Conservation (phyloP, 331 rosid species). For the Cydonia oblonga region DNA sequence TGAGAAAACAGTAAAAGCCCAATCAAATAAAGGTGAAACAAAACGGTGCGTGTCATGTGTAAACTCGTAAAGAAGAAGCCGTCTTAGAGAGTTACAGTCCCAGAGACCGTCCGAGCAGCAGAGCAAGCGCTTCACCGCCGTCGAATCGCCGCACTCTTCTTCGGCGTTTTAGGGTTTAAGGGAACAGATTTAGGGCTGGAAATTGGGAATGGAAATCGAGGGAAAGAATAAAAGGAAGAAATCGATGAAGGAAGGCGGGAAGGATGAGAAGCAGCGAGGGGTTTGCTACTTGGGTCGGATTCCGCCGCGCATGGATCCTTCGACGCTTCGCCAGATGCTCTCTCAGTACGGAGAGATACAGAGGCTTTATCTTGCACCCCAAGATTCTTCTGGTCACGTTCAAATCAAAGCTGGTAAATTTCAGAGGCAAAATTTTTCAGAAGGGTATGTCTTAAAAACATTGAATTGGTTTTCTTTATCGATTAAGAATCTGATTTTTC, state of each 20-base stretch:
- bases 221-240: not conserved
- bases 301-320: slow-evolving; percentile 84
- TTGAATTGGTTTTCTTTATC: not conserved
- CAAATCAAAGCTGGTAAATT: slow-evolving; percentile 34
- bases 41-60: not conserved
- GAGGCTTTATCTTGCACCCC: slow-evolving; percentile 60
- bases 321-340: slow-evolving; percentile 56
- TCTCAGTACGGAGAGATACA: slow-evolving; percentile 63
- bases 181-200: not conserved
- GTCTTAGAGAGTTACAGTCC: no score
- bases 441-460: slow-evolving; percentile 41
- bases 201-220: not conserved
- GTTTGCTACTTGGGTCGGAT: slow-evolving; percentile 77
- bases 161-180: not conserved
- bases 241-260: slow-evolving; percentile 23
- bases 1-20: no score
- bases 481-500: slow-evolving; percentile 12
- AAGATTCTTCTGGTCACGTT: slow-evolving; percentile 37
- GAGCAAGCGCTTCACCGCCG: not conserved
- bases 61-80: not conserved
- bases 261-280: slow-evolving; percentile 49
- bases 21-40: not conserved
- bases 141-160: not conserved
- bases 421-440: slow-evolving; percentile 41
- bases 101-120: not conserved